phyloP scores from a whole-genome alignment of 2,329 filamentous ascomycete species.

The Diaporthe citrichinensis region DNA sequence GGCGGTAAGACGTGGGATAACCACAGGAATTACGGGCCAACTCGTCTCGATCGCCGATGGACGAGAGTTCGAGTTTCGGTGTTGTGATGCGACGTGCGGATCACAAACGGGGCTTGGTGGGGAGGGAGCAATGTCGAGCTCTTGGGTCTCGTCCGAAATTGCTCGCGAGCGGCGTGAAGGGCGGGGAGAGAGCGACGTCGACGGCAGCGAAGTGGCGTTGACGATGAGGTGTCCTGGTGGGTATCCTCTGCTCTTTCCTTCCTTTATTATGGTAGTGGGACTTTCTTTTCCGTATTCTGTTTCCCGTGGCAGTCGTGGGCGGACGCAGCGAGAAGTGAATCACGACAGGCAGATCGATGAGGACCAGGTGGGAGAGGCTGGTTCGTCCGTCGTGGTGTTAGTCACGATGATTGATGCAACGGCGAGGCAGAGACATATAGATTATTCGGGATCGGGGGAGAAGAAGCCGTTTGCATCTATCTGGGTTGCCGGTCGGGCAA shows the following conservation, averaged over 20 bases:
- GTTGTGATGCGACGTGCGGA: not conserved
- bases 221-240: not conserved
- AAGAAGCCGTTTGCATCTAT: constrained; percentile 26
- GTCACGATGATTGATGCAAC: constrained; percentile 23
- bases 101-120: not conserved
- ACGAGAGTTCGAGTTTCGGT: constrained; percentile 37
- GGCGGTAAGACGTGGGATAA: constrained; percentile 3
- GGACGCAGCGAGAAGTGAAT: not conserved
- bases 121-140: not conserved
- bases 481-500: constrained; percentile 14
- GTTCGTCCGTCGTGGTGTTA: not conserved
- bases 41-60: constrained; percentile 40
- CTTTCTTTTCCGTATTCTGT: not conserved
- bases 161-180: not conserved
- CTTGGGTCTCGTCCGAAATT: not conserved
- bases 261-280: not conserved
- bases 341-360: not conserved
- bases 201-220: not conserved
- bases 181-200: not conserved
- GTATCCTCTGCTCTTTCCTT: constrained; percentile 28
- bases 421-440: not conserved
- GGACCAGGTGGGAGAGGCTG: constrained; percentile 13
- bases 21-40: not conserved
- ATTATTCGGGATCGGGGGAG: constrained; percentile 1
- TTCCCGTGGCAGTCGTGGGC: constrained; percentile 3